Percentiles rank a stretch among this genome's conserved stretches.
Evolutionary conservation across 129 eudicot species (phyloP).

Genomic region (Pulicaria dysenterica): DNA sequence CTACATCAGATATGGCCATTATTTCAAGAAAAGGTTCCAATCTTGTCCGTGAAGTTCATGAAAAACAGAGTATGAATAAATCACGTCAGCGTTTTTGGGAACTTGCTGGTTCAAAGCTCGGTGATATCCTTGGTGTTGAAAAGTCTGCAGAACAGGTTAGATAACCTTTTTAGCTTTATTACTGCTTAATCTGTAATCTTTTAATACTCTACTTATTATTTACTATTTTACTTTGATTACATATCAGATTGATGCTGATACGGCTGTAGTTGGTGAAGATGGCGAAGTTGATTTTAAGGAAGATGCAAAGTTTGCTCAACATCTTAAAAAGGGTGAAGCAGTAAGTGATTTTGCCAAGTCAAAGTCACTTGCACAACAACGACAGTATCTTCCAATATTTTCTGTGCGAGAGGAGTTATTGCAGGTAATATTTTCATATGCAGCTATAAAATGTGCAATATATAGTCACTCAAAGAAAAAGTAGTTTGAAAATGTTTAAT

Average conservation of each 20-base stretch:
- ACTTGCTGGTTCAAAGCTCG: constrained; percentile 79
- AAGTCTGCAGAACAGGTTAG: constrained; percentile 73
- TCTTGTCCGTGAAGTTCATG: constrained; percentile 68
- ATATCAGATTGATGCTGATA: constrained; percentile 70
- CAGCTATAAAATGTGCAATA: constrained; percentile 1
- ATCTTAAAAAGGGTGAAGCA: constrained; percentile 59
- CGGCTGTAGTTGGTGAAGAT: constrained; percentile 71
- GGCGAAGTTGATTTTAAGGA: constrained; percentile 78
- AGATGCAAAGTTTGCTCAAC: constrained; percentile 72
- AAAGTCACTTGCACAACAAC: constrained; percentile 62
- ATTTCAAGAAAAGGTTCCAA: constrained; percentile 73
- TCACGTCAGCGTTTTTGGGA: constrained; percentile 84
- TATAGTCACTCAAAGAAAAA: too few relatives aligned
- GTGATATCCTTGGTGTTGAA: constrained; percentile 73
- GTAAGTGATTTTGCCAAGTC: constrained; percentile 72
- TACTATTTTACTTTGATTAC: neutral
- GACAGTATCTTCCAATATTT: constrained; percentile 70
- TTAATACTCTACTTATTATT: neutral
- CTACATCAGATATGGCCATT: constrained; percentile 78
- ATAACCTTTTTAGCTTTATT: neutral
- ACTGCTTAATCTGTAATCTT: constrained; percentile 12
- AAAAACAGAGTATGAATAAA: constrained; percentile 69
- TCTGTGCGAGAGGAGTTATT: constrained; percentile 66
- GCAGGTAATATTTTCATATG: constrained; percentile 44
- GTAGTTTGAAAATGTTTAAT: too few relatives aligned